A percentile compares a stretch with the other conserved stretches of the same genome.
Conservation (phyloP, 331 rosid genomes). For the Prunus yedoensis region DNA sequence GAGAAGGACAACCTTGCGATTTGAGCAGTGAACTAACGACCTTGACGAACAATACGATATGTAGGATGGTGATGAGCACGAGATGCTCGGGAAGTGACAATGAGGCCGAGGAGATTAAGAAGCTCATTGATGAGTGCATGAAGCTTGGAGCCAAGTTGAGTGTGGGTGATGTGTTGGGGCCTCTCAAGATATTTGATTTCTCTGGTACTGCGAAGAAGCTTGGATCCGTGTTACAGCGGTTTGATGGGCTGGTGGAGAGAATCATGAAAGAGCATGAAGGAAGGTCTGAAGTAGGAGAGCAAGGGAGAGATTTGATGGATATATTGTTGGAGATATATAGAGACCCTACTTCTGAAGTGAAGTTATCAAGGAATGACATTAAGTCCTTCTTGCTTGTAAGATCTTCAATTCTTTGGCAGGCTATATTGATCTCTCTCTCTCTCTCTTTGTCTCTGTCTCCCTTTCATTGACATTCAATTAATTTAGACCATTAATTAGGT, state of each 20-base stretch:
- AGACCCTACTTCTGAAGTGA: conserved; percentile 51
- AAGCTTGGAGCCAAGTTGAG: conserved; percentile 57
- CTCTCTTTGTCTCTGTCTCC: too few species aligned
- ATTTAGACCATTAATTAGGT: too few species aligned
- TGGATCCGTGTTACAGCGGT: conserved; percentile 29
- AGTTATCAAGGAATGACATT: conserved; percentile 46
- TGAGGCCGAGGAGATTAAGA: conserved; percentile 43
- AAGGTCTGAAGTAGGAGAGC: conserved; percentile 7
- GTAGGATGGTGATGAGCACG: conserved; percentile 61
- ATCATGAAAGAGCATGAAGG: conserved; percentile 56
- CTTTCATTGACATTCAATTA: too few species aligned
- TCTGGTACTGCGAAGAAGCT: conserved; percentile 59
- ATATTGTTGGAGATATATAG: conserved; percentile 43
- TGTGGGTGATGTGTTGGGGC: conserved; percentile 64
- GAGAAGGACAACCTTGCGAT: conserved; percentile 17
- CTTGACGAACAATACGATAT: conserved; percentile 51
- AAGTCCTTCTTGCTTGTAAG: conserved; percentile 67
- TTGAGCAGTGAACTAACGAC: conserved; percentile 34
- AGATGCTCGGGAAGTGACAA: conserved; percentile 35
- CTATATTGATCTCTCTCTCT: background rate
- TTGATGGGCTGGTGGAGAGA: conserved; percentile 57
- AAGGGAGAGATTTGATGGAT: conserved; percentile 51
- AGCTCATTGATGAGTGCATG: conserved; percentile 36
- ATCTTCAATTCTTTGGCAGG: too few species aligned
- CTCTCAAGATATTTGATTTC: conserved; percentile 53